Evolutionary conservation across 2,329 filamentous ascomycete species (phyloP).

Genomic region (Colletotrichum plurivorum): DNA sequence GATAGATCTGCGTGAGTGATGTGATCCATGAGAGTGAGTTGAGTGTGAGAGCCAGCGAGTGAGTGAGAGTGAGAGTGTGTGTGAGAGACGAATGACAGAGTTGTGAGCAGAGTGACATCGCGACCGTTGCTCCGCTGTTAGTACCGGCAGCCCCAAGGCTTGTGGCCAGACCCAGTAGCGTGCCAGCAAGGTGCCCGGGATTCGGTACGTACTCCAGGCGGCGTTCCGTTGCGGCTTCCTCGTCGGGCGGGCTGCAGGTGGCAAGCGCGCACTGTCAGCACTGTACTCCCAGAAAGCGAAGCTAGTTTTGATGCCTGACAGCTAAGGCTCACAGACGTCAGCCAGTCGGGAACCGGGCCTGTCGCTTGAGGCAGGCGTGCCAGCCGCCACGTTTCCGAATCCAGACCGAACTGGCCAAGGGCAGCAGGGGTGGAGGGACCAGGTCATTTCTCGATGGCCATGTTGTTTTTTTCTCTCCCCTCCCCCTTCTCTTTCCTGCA

Average conservation of each 20-base stretch:
- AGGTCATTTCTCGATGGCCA: slow-evolving; percentile 26
- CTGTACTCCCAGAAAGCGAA: neutral
- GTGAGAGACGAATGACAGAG: slow-evolving; percentile 1
- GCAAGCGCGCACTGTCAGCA: slow-evolving; percentile 24
- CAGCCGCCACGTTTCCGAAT: slow-evolving; percentile 41
- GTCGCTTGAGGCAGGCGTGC: slow-evolving; percentile 35
- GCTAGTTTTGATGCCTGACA: slow-evolving; percentile 28
- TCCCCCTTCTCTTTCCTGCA: neutral
- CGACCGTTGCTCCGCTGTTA: slow-evolving; percentile 32
- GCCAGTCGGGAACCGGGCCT: slow-evolving; percentile 13
- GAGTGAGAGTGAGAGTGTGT: slow-evolving; percentile 6
- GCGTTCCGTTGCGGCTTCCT: slow-evolving; percentile 18
- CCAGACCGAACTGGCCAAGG: slow-evolving; percentile 23
- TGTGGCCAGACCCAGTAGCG: slow-evolving; percentile 23
- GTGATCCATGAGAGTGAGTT: slow-evolving; percentile 7
- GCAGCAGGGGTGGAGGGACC: neutral
- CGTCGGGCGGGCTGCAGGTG: slow-evolving; percentile 25
- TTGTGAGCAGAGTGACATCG: slow-evolving; percentile 14
- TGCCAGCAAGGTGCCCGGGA: neutral
- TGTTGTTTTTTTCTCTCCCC: neutral
- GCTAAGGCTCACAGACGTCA: slow-evolving; percentile 8
- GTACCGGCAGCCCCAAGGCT: slow-evolving; percentile 8
- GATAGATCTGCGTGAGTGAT: slow-evolving; percentile 33
- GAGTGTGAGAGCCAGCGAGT: slow-evolving; percentile 3
- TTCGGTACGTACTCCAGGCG: slow-evolving; percentile 15